A percentile compares a stretch with the other conserved stretches of the same genome.
Conservation (phyloP, 805 yeast genomes). For the Candida sonorensis region DNA sequence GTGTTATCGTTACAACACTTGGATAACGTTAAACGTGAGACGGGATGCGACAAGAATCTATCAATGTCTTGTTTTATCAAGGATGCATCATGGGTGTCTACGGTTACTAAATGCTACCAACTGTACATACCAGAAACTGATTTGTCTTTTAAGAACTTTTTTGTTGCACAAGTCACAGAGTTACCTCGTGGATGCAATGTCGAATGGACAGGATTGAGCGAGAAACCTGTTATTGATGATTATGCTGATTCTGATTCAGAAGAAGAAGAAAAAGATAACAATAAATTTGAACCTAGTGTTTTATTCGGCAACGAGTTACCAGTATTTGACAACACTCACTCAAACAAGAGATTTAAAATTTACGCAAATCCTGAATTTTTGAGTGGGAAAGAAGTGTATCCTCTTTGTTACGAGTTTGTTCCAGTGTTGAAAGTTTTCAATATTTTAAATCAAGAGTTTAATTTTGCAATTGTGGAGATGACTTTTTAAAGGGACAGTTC, state of each 20-base stretch:
- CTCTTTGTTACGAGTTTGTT: conserved; percentile 17
- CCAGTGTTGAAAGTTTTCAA: conserved; percentile 16
- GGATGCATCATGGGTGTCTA: conserved; percentile 19
- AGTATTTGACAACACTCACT: too few species aligned
- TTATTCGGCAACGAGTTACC: too few species aligned
- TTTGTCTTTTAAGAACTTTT: conserved; percentile 25
- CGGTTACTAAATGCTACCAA: conserved; percentile 38
- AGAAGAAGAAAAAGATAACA: conserved; percentile 14
- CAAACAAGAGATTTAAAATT: conserved; percentile 22
- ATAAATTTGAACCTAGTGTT: conserved; percentile 35
- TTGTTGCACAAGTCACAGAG: conserved; percentile 47
- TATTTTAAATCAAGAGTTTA: conserved; percentile 1
- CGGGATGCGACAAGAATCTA: conserved; percentile 38
- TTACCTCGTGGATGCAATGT: conserved; percentile 60
- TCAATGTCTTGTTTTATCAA: conserved; percentile 52
- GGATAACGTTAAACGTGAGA: conserved; percentile 50
- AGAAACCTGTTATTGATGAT: conserved; percentile 32
- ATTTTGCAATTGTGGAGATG: conserved; percentile 11
- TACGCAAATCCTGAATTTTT: conserved; percentile 10
- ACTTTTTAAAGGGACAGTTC: too few species aligned
- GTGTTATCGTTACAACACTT: conserved; percentile 71
- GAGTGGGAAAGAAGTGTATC: conserved; percentile 1
- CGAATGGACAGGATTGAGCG: conserved; percentile 71
- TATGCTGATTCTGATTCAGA: conserved; percentile 33
- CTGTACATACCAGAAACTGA: conserved; percentile 26